A percentile compares a stretch with the other conserved stretches of the same genome.
Evolutionary conservation across 1,284 basidiomycete genomes (phyloP).

Genomic region (Somion occarium): DNA sequence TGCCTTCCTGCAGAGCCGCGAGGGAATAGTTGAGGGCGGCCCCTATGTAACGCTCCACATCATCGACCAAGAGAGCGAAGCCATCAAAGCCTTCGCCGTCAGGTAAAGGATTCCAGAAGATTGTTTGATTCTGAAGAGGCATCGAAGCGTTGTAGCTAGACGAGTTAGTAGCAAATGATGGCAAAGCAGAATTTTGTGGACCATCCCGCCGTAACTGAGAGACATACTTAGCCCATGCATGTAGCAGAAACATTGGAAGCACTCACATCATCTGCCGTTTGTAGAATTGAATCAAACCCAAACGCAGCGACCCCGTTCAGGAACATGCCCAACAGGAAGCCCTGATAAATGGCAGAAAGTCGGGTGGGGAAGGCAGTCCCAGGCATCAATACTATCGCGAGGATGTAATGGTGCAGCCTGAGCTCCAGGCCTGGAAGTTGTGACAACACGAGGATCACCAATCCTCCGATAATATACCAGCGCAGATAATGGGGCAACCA

Average conservation of each 20-base stretch:
- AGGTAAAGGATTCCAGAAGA: constrained; percentile 60
- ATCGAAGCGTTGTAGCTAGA: constrained; percentile 55
- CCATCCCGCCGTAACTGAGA: constrained; percentile 70
- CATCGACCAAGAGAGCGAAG: constrained; percentile 78
- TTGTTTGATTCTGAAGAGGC: constrained; percentile 49
- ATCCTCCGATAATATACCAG: constrained; percentile 67
- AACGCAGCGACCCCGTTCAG: constrained; percentile 74
- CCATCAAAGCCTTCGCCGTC: constrained; percentile 61
- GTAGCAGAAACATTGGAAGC: constrained; percentile 4
- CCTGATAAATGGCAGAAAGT: constrained; percentile 74
- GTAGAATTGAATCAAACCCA: constrained; percentile 76
- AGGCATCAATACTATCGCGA: constrained; percentile 72
- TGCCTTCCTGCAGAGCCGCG: constrained; percentile 48
- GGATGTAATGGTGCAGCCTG: constrained; percentile 73
- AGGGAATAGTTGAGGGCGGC: constrained; percentile 63
- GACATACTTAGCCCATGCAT: constrained; percentile 2
- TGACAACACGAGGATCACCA: constrained; percentile 63
- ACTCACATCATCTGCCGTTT: constrained; percentile 70
- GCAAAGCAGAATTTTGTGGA: constrained; percentile 61
- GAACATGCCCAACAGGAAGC: constrained; percentile 80
- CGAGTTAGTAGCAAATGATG: constrained; percentile 71
- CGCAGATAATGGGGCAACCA: constrained; percentile 71
- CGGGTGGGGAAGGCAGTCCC: constrained; percentile 81
- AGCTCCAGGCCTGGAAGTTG: constrained; percentile 66
- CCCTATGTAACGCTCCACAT: constrained; percentile 76